A percentile compares a stretch with the other conserved stretches of the same genome.
phyloP scores from a whole-genome alignment of 1,139 yeast genomes.

The Saccharomyces hybrid region DNA sequence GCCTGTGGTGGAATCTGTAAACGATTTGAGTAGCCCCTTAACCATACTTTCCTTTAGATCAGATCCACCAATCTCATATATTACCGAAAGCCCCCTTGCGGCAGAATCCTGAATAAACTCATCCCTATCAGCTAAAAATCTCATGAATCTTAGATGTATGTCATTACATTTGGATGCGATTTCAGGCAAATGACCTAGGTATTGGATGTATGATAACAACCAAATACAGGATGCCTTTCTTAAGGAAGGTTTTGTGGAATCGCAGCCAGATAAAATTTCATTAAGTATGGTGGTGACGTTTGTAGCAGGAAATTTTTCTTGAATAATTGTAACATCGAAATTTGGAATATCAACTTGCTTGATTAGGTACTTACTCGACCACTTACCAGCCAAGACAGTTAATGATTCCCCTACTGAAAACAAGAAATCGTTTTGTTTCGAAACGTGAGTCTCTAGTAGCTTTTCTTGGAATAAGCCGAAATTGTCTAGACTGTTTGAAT shows the following conservation, averaged over 20 bases:
- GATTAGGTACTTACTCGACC: slow-evolving; percentile 55
- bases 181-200: slow-evolving; percentile 46
- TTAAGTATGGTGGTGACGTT: slow-evolving; percentile 34
- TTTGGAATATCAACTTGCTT: slow-evolving; percentile 43
- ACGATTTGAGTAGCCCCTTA: slow-evolving; percentile 65
- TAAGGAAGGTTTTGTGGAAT: slow-evolving; percentile 61
- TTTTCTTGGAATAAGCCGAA: slow-evolving; percentile 37
- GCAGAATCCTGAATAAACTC: slow-evolving; percentile 88
- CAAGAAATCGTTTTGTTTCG: slow-evolving; percentile 65
- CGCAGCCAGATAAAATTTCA: slow-evolving; percentile 45
- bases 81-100: slow-evolving; percentile 73
- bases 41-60: slow-evolving; percentile 68
- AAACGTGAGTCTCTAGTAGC: slow-evolving; percentile 50
- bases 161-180: slow-evolving; percentile 32
- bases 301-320: slow-evolving; percentile 11
- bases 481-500: slow-evolving; percentile 28
- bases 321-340: slow-evolving; percentile 8
- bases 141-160: slow-evolving; percentile 68
- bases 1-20: slow-evolving; percentile 61
- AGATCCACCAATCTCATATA: slow-evolving; percentile 68
- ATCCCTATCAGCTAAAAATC: slow-evolving; percentile 68
- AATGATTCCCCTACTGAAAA: slow-evolving; percentile 84
- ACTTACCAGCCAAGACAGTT: slow-evolving; percentile 63
- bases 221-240: slow-evolving; percentile 79
- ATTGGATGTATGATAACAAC: slow-evolving; percentile 74